These are phyloP conservation scores for Skeletonema menzelii DNA, from an alignment of 108 stramenopile species.

Conservation along the genomic window DNA sequence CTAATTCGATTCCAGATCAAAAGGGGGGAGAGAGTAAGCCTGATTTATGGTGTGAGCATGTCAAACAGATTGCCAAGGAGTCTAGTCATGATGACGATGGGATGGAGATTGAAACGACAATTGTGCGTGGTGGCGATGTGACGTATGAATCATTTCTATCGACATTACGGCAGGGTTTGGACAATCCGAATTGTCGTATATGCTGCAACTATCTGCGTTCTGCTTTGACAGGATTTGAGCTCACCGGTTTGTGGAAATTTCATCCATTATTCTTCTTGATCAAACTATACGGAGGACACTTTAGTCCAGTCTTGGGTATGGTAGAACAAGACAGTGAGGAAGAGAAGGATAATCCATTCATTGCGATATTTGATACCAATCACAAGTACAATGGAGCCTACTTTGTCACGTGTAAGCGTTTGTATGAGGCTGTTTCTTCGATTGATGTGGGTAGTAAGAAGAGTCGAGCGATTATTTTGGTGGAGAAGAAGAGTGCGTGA, in stretches of 20 bases:
- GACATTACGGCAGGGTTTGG: slow-evolving; percentile 18
- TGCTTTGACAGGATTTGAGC: slow-evolving; percentile 30
- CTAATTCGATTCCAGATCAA: slow-evolving; percentile 8
- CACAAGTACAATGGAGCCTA: slow-evolving; percentile 40
- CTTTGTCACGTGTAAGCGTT: slow-evolving; percentile 32
- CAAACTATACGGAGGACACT: slow-evolving; percentile 40
- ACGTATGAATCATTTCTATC: slow-evolving; percentile 28
- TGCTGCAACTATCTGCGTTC: slow-evolving; percentile 40
- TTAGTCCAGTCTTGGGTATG: slow-evolving; percentile 43
- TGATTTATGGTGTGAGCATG: slow-evolving; percentile 25
- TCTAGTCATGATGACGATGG: background rate
- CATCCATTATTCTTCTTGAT: slow-evolving; percentile 30
- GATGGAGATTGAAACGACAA: slow-evolving; percentile 5
- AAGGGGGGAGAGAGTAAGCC: slow-evolving; percentile 28
- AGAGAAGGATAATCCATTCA: slow-evolving; percentile 18
- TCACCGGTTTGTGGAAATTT: background rate
- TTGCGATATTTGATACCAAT: slow-evolving; percentile 45
- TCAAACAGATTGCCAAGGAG: slow-evolving; percentile 23
- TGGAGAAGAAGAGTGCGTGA: slow-evolving; percentile 19
- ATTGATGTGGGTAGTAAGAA: slow-evolving; percentile 29
- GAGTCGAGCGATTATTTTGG: slow-evolving; percentile 42
- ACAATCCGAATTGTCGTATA: slow-evolving; percentile 25
- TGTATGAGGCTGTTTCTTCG: slow-evolving; percentile 38
- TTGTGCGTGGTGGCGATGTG: slow-evolving; percentile 19
- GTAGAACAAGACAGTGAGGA: slow-evolving; percentile 11